Evolutionary conservation across 1,139 yeast genomes (phyloP).

Genomic region (Hyphopichia burtonii): DNA sequence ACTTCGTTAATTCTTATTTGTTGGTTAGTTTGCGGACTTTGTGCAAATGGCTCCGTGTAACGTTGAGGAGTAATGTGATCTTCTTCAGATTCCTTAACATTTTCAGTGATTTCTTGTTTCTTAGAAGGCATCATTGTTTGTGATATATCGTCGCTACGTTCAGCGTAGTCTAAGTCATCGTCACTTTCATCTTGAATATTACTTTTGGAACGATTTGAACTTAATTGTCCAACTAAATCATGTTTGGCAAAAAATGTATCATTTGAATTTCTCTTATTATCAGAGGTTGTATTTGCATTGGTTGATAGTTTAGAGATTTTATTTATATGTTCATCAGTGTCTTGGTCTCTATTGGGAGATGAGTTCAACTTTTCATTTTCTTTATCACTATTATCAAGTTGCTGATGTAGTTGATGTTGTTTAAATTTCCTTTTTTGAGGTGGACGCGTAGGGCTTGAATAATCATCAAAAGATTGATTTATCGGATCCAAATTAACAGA

Average conservation of each 20-base stretch:
- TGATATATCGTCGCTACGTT: conserved; percentile 11
- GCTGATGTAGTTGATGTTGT: background rate
- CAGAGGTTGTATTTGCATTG: conserved; percentile 13
- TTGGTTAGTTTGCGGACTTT: conserved; percentile 41
- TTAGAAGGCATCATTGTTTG: conserved; percentile 18
- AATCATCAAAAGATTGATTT: conserved; percentile 1
- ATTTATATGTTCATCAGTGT: conserved; percentile 5
- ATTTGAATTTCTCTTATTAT: background rate
- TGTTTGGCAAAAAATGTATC: conserved; percentile 25
- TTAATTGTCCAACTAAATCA: conserved; percentile 24
- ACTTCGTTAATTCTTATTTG: conserved; percentile 20
- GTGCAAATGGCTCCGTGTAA: conserved; percentile 43
- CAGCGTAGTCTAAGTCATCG: conserved; percentile 19
- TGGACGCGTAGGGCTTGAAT: conserved; percentile 3
- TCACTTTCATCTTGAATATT: conserved; percentile 27
- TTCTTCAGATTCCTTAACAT: background rate
- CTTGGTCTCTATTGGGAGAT: background rate
- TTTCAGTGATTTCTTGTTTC: background rate
- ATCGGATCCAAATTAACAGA: background rate
- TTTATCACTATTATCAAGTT: conserved; percentile 1
- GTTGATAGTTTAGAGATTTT: conserved; percentile 24
- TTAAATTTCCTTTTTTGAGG: conserved; percentile 1
- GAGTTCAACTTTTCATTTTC: conserved; percentile 4
- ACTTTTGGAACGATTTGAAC: conserved; percentile 8
- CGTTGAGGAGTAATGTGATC: conserved; percentile 41